These are phyloP conservation scores for Symbiodinium natans DNA, from an alignment of 73 alveolate species.

Conservation along the genomic window DNA sequence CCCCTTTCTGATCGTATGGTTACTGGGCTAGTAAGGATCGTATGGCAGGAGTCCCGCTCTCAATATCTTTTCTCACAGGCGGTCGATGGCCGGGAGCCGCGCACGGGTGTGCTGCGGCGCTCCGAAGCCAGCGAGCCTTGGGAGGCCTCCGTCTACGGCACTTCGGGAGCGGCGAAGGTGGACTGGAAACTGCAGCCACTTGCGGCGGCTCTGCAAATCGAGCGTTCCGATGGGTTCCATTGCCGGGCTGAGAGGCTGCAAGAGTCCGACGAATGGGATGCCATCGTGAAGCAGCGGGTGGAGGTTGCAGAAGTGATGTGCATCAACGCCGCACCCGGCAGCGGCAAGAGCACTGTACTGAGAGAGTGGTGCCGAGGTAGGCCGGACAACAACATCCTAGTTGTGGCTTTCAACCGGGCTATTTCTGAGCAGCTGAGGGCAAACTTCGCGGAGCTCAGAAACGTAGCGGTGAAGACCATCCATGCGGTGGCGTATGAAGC, in stretches of 20 bases:
- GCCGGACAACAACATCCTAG: slow-evolving; percentile 36
- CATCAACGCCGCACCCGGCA: slow-evolving; percentile 43
- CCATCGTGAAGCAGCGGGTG: not conserved
- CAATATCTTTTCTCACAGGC: not conserved
- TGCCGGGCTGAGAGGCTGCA: slow-evolving; percentile 14
- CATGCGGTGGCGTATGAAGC: not conserved
- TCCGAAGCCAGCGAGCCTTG: not conserved
- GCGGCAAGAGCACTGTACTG: slow-evolving; percentile 66
- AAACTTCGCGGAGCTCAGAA: slow-evolving; percentile 26
- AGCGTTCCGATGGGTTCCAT: slow-evolving; percentile 26
- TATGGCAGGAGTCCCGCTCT: slow-evolving; percentile 24
- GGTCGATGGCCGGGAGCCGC: not conserved
- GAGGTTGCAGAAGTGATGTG: not conserved
- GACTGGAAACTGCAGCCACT: not conserved
- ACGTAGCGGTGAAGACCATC: slow-evolving; percentile 35
- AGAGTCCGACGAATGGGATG: slow-evolving; percentile 21
- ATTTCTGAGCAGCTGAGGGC: not conserved
- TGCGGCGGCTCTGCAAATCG: not conserved
- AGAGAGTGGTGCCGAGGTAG: slow-evolving; percentile 66
- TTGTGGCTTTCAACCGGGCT: slow-evolving; percentile 41
- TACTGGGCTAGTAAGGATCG: too few species aligned
- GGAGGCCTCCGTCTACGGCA: not conserved
- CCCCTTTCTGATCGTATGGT: too few species aligned
- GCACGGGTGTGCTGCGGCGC: not conserved
- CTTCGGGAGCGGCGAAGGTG: not conserved